Conservation (phyloP, 257 asterid species). For the Fraxinus cuspidata region DNA sequence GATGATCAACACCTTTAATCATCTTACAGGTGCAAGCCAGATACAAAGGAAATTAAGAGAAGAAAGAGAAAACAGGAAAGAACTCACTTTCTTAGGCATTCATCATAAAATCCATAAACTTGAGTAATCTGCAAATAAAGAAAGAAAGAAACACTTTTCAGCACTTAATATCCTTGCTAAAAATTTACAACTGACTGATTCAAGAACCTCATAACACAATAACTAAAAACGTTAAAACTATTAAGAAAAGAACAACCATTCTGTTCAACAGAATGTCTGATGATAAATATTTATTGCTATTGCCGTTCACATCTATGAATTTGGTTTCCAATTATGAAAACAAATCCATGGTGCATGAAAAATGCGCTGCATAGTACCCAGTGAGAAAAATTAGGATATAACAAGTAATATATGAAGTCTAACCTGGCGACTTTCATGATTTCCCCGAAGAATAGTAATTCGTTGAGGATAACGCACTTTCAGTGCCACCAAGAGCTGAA, state of each 20-base stretch:
- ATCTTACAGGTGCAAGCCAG: slow-evolving; percentile 2
- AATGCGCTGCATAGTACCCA: background rate
- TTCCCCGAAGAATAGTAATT: slow-evolving; percentile 72
- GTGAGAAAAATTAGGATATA: background rate
- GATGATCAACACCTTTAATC: slow-evolving; percentile 4
- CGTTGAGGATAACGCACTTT: slow-evolving; percentile 55
- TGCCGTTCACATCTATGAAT: no score
- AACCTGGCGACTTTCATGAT: slow-evolving; percentile 84
- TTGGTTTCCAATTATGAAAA: background rate
- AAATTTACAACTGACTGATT: background rate
- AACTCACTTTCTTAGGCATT: slow-evolving; percentile 60
- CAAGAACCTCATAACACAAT: background rate
- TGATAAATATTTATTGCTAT: background rate
- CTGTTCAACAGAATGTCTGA: background rate
- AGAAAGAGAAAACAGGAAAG: background rate
- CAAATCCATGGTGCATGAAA: background rate
- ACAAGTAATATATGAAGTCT: background rate
- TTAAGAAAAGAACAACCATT: background rate
- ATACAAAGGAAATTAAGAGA: background rate
- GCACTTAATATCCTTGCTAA: background rate
- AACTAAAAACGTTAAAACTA: background rate
- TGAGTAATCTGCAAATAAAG: slow-evolving; percentile 50
- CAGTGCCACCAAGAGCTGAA: slow-evolving; percentile 56
- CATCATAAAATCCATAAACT: slow-evolving; percentile 61
- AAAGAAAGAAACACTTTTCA: slow-evolving; percentile 12